Evolutionary conservation across 495 filamentous ascomycete genomes (phyloP), one percentile per base, ranked within the genome.

Genomic region (Penicillium samsonianum): DNA sequence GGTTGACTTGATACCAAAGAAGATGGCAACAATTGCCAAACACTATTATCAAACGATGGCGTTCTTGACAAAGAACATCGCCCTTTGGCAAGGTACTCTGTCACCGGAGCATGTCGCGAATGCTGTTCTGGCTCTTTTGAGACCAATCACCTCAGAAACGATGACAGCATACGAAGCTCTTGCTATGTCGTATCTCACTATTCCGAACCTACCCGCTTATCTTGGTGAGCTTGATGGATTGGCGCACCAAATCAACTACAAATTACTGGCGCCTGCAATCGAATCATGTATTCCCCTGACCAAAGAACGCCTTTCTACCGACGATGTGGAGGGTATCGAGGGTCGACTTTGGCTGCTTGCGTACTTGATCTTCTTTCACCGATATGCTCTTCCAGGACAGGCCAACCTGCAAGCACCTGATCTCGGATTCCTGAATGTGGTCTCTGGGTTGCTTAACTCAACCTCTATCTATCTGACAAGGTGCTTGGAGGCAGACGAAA

Each of bases 331-430:
- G 51, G 63, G 64, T 45, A 65, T 63, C 16, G 64, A 74, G 50
- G 63, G 64, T 45, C 78, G 80, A 16, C 73, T 92, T 20, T 95
- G 92, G 88, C 77, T 98, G 20, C 73, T 96, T 47, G 81, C 88
- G 20, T 89, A 96, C 65, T 84, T 91, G 57, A 88, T 97, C 48
- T 89, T 82, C 62, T 83, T 96, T 44, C 84, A 88, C 60, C 80
- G 82, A 16, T 67, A 76, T 61, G 73, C 76, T 35, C 64, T 81
- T 47, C 75, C 79, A 68, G 74, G 51, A 58, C 69, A 77, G 57
- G 67, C 61, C 5, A 65, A 68, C 31, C 55, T 69, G 52, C 68
- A 77, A 67, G 58, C 73, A 12, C 72, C 81, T 14, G 81, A 87
- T 59, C 77, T 84, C 33, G 80, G 79, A 44, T 89, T 87, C 65